Evolutionary conservation across 805 yeast genomes (phyloP).

Genomic region (Suhomyces kilbournensis): DNA sequence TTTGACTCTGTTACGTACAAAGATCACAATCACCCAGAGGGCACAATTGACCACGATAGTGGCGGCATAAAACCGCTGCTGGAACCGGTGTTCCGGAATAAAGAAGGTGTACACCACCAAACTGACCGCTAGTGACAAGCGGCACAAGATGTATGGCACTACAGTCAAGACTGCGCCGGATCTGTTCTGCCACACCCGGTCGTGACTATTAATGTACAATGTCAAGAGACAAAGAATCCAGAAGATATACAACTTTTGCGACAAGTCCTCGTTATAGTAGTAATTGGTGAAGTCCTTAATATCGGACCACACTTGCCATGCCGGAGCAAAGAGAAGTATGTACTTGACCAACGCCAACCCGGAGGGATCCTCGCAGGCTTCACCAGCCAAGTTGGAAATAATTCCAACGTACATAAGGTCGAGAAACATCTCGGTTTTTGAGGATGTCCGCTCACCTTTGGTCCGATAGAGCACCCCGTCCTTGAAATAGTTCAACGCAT

Average conservation of each 20-base stretch:
- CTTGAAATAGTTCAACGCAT: constrained; percentile 59
- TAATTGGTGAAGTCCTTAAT: constrained; percentile 62
- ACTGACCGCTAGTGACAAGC: constrained; percentile 36
- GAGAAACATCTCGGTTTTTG: constrained; percentile 54
- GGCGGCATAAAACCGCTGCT: constrained; percentile 41
- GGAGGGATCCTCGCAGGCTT: constrained; percentile 48
- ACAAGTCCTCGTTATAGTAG: constrained; percentile 57
- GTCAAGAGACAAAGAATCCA: constrained; percentile 53
- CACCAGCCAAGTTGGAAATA: constrained; percentile 55
- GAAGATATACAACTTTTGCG: constrained; percentile 49
- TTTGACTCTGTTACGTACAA: constrained; percentile 44
- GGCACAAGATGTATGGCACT: constrained; percentile 47
- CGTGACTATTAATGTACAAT: constrained; percentile 49
- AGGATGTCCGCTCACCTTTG: constrained; percentile 50
- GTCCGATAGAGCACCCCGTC: constrained; percentile 57
- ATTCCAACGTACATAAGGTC: constrained; percentile 66
- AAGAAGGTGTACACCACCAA: constrained; percentile 41
- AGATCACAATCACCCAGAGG: constrained; percentile 53
- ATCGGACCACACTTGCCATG: constrained; percentile 67
- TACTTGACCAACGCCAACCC: constrained; percentile 49
- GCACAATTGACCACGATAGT: constrained; percentile 31
- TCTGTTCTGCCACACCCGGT: constrained; percentile 32
- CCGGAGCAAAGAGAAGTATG: constrained; percentile 50
- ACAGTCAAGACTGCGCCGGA: constrained; percentile 43
- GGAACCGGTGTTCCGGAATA: constrained; percentile 50